Conservation (phyloP, 768 basidiomycete species). For the Lentinula boryana region DNA sequence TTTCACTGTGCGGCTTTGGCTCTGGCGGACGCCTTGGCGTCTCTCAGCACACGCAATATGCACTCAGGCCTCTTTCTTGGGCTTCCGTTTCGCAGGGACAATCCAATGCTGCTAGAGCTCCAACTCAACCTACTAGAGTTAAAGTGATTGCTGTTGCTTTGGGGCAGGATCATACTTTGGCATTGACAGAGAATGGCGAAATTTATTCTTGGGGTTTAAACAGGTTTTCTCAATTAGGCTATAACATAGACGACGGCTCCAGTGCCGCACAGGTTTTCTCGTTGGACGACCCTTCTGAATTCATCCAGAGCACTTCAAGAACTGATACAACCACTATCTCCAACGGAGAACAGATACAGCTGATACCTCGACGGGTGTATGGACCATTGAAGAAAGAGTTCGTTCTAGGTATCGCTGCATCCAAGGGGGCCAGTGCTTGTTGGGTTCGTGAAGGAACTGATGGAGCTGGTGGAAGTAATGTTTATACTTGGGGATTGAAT, state of each 20-base stretch:
- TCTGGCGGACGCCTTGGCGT: constrained; percentile 79
- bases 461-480: constrained; percentile 22
- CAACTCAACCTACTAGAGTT: constrained; percentile 16
- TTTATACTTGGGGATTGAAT: constrained; percentile 94
- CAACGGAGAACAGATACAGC: constrained; percentile 60
- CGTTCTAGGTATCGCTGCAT: constrained; percentile 80
- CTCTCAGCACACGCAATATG: constrained; percentile 73
- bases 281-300: constrained; percentile 38
- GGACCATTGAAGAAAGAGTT: constrained; percentile 73
- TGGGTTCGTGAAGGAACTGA: constrained; percentile 52
- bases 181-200: constrained; percentile 73
- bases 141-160: constrained; percentile 66
- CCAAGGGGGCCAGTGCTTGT: constrained; percentile 81
- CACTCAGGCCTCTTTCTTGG: constrained; percentile 54
- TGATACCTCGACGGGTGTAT: constrained; percentile 65
- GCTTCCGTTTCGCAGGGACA: constrained; percentile 23
- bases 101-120: neutral
- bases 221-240: constrained; percentile 85
- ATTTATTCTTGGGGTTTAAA: constrained; percentile 90
- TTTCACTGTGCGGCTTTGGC: constrained; percentile 87
- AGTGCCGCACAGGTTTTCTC: constrained; percentile 12
- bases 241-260: constrained; percentile 55
- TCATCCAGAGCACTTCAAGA: neutral
- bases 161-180: constrained; percentile 93
- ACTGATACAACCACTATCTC: neutral